A percentile compares a stretch with the other conserved stretches of the same genome.
Conservation (phyloP, 2,329 filamentous ascomycete species). For the Aspergillus sp. region DNA sequence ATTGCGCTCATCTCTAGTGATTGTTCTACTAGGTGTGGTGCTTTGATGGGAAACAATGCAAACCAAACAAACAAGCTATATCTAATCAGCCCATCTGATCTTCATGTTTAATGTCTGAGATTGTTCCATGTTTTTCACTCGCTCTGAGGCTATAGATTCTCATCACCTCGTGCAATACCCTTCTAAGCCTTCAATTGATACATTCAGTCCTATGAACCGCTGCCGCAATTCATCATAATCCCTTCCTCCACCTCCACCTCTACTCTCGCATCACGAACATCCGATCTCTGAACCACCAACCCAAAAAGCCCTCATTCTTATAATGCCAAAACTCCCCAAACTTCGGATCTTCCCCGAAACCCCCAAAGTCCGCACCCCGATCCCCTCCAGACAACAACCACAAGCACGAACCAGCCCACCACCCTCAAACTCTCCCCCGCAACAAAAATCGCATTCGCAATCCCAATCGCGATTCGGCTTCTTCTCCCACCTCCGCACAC, state of each 20-base stretch:
- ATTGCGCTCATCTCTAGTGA: background rate
- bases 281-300: background rate
- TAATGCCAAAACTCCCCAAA: constrained; percentile 16
- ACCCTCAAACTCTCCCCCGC: constrained; percentile 7
- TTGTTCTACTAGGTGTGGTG: background rate
- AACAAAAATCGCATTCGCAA: constrained; percentile 16
- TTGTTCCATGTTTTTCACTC: background rate
- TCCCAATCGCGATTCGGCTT: constrained; percentile 24
- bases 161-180: background rate
- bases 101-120: background rate
- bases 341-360: constrained; percentile 26
- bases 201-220: background rate
- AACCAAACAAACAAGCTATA: constrained; percentile 24
- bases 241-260: background rate
- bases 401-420: background rate
- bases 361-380: constrained; percentile 21
- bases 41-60: constrained; percentile 14
- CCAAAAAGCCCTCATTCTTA: background rate
- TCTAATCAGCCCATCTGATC: constrained; percentile 4
- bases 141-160: background rate
- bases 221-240: background rate
- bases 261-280: background rate
- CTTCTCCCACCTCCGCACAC: constrained; percentile 32
- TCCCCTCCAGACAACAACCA: constrained; percentile 5
- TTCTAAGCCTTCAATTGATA: background rate